These are phyloP conservation scores for Pyricularia sp. DNA, from an alignment of 2,329 filamentous ascomycete species.

Conservation along the genomic window DNA sequence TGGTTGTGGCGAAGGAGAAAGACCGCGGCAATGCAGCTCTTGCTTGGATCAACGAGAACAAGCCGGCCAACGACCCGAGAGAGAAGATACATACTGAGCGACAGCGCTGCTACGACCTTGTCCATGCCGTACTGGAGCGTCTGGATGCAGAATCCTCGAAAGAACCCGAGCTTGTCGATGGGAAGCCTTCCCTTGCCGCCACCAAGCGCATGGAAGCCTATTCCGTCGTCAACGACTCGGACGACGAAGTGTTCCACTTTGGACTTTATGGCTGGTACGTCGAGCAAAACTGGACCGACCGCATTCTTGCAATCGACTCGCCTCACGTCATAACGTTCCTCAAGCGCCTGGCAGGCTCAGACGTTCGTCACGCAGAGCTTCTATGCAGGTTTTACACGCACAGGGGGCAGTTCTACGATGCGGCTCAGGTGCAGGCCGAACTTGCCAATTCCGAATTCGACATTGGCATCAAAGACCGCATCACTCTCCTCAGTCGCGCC, in stretches of 20 bases:
- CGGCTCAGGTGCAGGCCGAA: constrained; percentile 75
- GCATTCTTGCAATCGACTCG: constrained; percentile 76
- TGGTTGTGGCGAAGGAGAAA: constrained; percentile 73
- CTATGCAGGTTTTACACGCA: constrained; percentile 90
- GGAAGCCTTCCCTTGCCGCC: constrained; percentile 63
- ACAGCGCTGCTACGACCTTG: constrained; percentile 74
- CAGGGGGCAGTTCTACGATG: constrained; percentile 73
- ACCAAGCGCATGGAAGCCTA: constrained; percentile 84
- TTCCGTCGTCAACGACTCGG: constrained; percentile 75
- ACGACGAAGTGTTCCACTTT: constrained; percentile 91
- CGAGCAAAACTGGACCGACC: constrained; percentile 71
- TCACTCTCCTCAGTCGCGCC: constrained; percentile 81
- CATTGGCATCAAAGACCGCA: constrained; percentile 73
- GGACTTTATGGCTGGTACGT: constrained; percentile 99
- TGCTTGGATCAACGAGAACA: constrained; percentile 79
- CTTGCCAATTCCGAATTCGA: constrained; percentile 76
- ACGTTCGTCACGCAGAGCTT: constrained; percentile 75
- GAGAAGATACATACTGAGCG: constrained; percentile 59
- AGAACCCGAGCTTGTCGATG: constrained; percentile 68
- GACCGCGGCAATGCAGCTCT: constrained; percentile 83
- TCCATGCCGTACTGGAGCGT: constrained; percentile 70
- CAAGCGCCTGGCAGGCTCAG: constrained; percentile 61
- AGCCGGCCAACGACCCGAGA: constrained; percentile 62
- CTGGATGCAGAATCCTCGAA: constrained; percentile 63
- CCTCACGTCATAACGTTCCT: constrained; percentile 82